Evolutionary conservation across 805 yeast species (phyloP).

Genomic region (Teunomyces funiuensis): DNA sequence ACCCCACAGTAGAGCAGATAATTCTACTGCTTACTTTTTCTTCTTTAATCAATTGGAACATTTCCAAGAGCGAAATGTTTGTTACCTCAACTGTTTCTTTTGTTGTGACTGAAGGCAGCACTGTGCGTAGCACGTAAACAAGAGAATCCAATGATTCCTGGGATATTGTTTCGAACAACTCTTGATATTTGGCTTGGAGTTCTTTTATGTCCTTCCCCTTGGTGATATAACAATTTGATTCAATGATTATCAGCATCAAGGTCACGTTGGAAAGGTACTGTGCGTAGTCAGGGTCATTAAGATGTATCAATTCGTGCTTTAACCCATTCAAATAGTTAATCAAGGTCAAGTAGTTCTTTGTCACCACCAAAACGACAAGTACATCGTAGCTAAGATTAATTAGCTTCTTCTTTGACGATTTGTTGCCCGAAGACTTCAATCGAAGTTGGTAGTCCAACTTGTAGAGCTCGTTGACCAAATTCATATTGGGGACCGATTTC

Average conservation of each 20-base stretch:
- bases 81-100: conserved; percentile 6
- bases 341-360: conserved; percentile 29
- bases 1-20: conserved; percentile 33
- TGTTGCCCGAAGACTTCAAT: conserved; percentile 15
- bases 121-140: conserved; percentile 13
- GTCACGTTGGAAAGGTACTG: conserved; percentile 23
- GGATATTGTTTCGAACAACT: conserved; percentile 8
- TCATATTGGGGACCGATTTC: conserved; percentile 42
- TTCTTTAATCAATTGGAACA: conserved; percentile 15
- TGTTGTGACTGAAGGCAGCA: conserved; percentile 13
- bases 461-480: conserved; percentile 44
- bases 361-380: conserved; percentile 27
- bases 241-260: conserved; percentile 18
- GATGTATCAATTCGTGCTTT: conserved; percentile 15
- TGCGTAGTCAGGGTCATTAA: conserved; percentile 4
- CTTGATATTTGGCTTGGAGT: conserved; percentile 2
- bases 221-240: conserved; percentile 1
- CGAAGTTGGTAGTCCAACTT: conserved; percentile 34
- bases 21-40: conserved; percentile 30
- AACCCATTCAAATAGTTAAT: conserved; percentile 26
- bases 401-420: conserved; percentile 18
- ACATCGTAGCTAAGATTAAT: conserved; percentile 34
- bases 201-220: neutral
- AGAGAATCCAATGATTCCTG: conserved; percentile 10
- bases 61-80: conserved; percentile 11